phyloP scores from a whole-genome alignment of 139 green algal species.

The Zygnema circumcarinatum region DNA sequence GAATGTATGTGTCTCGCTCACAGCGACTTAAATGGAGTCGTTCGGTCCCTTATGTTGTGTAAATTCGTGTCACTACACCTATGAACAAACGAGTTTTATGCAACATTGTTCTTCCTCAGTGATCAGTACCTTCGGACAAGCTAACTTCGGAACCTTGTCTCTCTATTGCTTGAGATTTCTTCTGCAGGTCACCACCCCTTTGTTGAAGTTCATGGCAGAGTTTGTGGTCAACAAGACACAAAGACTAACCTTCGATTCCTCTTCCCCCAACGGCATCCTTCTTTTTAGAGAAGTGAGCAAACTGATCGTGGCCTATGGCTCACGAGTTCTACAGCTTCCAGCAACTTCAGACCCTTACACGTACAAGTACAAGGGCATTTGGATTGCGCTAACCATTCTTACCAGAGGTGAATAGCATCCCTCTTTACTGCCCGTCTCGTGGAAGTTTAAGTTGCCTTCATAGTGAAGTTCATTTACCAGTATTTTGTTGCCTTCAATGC shows the following conservation, averaged over 20 bases:
- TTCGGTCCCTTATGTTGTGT: no score
- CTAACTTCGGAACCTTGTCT: no score
- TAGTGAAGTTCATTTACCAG: no score
- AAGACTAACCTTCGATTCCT: constrained; percentile 93
- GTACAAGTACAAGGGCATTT: constrained; percentile 93
- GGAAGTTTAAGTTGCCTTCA: neutral
- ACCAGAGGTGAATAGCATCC: constrained; percentile 49
- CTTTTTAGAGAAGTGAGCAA: constrained; percentile 82
- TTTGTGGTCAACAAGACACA: constrained; percentile 97
- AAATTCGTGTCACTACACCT: no score
- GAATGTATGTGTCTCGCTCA: no score
- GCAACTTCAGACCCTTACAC: constrained; percentile 71
- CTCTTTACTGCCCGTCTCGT: neutral
- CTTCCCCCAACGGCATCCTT: constrained; percentile 94
- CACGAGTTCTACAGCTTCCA: constrained; percentile 65
- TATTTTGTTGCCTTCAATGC: no score
- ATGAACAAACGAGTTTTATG: no score
- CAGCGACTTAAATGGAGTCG: no score
- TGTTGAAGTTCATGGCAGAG: constrained; percentile 97
- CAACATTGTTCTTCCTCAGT: no score
- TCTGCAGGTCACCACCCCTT: constrained; percentile 67
- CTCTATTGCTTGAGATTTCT: no score
- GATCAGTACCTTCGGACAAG: no score
- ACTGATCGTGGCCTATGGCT: constrained; percentile 84
- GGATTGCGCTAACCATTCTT: constrained; percentile 82